Base-by-base conservation (phyloP, 768 basidiomycete species). In the Suillus clintonianus region DNA sequence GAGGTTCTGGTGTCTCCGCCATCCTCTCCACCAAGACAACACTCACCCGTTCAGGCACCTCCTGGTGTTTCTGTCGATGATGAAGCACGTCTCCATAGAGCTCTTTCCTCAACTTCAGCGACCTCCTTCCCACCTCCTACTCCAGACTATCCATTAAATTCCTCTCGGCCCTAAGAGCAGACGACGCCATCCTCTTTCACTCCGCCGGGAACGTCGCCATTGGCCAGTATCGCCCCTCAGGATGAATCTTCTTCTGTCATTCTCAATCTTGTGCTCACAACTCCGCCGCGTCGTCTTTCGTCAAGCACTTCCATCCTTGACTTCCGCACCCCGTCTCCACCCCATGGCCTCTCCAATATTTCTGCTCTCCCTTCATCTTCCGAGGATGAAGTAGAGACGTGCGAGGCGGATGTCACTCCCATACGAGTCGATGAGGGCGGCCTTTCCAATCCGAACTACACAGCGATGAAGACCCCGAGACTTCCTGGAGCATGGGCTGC, bases 251-350 rank as follows among this genome's bases (percentile, higher is more conserved):
- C n/a, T n/a, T 64, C 68, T 47, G 56, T 65, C 5, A 53, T 69
- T 53, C 68, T 71, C 42, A 30, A 24, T 10, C 67, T 74, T 41
- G 59, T 66, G 8, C 73, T 81, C 51, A 72, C 79, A 47, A 86
- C 88, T 1, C 87, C 86, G 8, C 84, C 84, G 13, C 81, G 79
- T 34, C 77, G 74, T 51, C 66, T 74, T 22, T 80, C 80, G 3
- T 78, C 82, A 51, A 76, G 69, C 59, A 73, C 72, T 36, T 79
- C 83, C 11, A 82, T 78, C 63, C 64, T 80, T 15, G 83, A 85
- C 59, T 87, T 86, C 67, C 76, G 81, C 68, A 89, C 87, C 0
- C 89, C 88, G 10, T 86, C 89, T 1, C 88, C 90, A 36, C 86
- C 87, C 1, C 78, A 77, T 47, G 83, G 79, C 51, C 79, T 89